phyloP scores from a whole-genome alignment of 352 stramenopile species.

The Blastocystis hominis region DNA sequence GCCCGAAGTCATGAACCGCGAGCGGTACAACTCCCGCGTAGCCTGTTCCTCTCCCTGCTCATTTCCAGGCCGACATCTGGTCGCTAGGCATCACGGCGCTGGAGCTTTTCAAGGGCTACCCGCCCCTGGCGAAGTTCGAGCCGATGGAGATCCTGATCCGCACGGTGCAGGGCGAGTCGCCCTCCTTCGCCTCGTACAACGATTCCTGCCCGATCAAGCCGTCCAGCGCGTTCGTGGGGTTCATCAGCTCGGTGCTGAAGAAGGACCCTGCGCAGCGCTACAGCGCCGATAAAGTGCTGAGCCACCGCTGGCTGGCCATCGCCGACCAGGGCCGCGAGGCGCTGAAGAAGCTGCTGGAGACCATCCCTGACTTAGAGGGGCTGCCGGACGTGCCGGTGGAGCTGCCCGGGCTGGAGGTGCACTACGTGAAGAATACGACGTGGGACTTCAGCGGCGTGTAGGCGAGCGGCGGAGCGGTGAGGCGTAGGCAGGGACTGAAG shows the following conservation, averaged over 20 bases:
- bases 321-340: background rate
- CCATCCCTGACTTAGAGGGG: background rate
- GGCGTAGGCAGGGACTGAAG: background rate
- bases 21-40: background rate
- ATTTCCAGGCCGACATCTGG: conserved; percentile 22
- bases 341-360: background rate
- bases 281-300: conserved; percentile 14
- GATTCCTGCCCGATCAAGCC: conserved; percentile 6
- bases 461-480: background rate
- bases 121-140: conserved; percentile 31
- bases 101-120: conserved; percentile 16
- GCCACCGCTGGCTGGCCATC: background rate
- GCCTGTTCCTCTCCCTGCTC: background rate
- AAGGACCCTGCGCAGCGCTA: conserved; percentile 11
- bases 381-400: background rate
- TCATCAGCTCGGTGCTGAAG: conserved; percentile 12
- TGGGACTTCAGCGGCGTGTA: background rate
- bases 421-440: conserved; percentile 25
- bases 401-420: background rate
- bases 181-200: conserved; percentile 6
- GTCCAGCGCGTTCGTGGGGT: background rate
- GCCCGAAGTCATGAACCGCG: conserved; percentile 34
- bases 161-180: background rate
- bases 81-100: conserved; percentile 44
- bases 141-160: conserved; percentile 17